Conservation (phyloP, 768 basidiomycete species). For the Mrakia gelida region DNA sequence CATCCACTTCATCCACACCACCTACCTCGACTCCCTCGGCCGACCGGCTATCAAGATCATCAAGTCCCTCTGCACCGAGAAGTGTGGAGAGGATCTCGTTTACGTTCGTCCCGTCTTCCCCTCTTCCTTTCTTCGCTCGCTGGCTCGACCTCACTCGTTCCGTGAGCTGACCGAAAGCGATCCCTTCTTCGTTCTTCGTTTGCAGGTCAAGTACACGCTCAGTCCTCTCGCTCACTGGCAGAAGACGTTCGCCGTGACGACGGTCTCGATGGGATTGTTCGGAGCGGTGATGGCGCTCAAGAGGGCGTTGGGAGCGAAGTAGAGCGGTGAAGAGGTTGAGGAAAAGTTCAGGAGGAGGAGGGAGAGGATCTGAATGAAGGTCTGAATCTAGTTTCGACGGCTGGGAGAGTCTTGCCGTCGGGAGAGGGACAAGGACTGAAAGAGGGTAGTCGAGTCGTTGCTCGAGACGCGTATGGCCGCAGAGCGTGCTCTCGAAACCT, state of each 20-base stretch:
- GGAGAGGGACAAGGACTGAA: too few relatives aligned
- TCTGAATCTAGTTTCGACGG: too few relatives aligned
- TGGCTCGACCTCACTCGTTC: background rate
- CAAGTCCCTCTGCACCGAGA: conserved; percentile 71
- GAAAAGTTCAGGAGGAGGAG: too few relatives aligned
- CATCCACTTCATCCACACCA: conserved; percentile 62
- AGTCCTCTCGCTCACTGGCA: conserved; percentile 73
- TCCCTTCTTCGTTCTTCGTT: conserved; percentile 4
- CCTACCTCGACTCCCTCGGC: conserved; percentile 88
- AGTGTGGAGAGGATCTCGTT: conserved; percentile 65
- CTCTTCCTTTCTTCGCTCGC: background rate
- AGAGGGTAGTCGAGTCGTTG: too few relatives aligned
- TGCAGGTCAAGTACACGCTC: conserved; percentile 81
- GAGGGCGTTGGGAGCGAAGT: conserved; percentile 2
- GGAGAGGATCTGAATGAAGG: too few relatives aligned
- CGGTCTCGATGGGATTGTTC: conserved; percentile 41
- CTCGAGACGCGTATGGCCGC: too few relatives aligned
- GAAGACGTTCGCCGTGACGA: conserved; percentile 75
- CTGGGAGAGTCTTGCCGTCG: too few relatives aligned
- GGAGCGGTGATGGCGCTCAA: conserved; percentile 5
- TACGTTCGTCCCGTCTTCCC: conserved; percentile 58
- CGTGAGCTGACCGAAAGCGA: background rate
- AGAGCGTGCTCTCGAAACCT: too few relatives aligned
- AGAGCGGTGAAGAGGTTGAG: background rate
- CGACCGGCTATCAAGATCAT: conserved; percentile 70